Evolutionary conservation across 108 stramenopile species (phyloP).

Genomic region (Phaeodactylum tricornutum): DNA sequence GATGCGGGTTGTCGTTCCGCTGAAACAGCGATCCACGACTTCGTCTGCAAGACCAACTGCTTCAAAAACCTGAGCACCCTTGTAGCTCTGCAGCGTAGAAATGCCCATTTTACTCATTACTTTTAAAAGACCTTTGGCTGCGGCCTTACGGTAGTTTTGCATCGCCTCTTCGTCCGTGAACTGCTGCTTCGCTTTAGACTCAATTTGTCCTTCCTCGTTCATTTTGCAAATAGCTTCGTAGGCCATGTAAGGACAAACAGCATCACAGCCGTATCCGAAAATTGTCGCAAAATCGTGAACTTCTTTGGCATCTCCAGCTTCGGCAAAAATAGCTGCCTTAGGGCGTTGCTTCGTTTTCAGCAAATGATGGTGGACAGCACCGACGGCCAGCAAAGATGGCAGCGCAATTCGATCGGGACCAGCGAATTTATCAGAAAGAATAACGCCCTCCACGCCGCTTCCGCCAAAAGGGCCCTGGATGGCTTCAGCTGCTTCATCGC

Average conservation of each 20-base stretch:
- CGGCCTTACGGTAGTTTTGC: constrained; percentile 90
- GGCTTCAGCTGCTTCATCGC: constrained; percentile 85
- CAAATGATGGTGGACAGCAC: constrained; percentile 96
- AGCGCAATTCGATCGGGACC: constrained; percentile 87
- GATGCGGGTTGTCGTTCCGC: constrained; percentile 92
- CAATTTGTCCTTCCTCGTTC: constrained; percentile 83
- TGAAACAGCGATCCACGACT: constrained; percentile 93
- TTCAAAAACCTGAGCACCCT: constrained; percentile 95
- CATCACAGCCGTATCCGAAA: constrained; percentile 93
- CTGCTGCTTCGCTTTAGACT: constrained; percentile 75
- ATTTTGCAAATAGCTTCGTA: constrained; percentile 94
- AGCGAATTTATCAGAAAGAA: constrained; percentile 82
- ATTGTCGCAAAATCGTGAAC: constrained; percentile 89
- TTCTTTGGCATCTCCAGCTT: constrained; percentile 95
- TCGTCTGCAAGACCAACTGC: constrained; percentile 93
- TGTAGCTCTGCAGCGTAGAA: constrained; percentile 92
- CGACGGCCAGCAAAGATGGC: constrained; percentile 90
- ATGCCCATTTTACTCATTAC: constrained; percentile 98
- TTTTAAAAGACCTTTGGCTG: constrained; percentile 92
- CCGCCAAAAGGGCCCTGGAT: constrained; percentile 75
- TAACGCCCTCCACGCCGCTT: constrained; percentile 79
- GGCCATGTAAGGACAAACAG: constrained; percentile 95
- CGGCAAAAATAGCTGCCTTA: constrained; percentile 91
- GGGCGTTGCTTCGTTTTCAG: constrained; percentile 89
- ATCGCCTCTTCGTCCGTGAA: constrained; percentile 81